Conservation (phyloP, 106 monocot species). For the Gastrodia elata region DNA sequence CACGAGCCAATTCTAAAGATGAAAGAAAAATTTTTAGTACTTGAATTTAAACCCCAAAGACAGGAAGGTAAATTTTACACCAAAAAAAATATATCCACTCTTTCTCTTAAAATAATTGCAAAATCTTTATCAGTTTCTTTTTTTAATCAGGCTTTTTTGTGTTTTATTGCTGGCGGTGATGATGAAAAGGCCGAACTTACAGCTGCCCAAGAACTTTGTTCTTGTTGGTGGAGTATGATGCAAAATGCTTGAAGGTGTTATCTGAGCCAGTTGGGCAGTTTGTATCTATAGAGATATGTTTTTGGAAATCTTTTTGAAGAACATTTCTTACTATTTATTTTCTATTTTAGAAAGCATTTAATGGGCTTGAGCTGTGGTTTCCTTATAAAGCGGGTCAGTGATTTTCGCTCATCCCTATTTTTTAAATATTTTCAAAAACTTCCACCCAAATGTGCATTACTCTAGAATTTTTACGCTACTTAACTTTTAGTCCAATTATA, state of each 20-base stretch:
- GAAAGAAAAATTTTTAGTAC: too few relatives aligned
- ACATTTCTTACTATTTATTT: too few relatives aligned
- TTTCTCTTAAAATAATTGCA: neutral
- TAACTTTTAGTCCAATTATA: too few relatives aligned
- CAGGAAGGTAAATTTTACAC: neutral
- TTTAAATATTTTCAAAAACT: too few relatives aligned
- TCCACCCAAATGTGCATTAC: too few relatives aligned
- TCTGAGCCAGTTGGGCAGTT: neutral
- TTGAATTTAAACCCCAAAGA: too few relatives aligned
- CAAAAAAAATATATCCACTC: neutral
- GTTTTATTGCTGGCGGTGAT: neutral
- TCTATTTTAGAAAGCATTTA: too few relatives aligned
- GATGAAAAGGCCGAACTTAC: conserved; percentile 5
- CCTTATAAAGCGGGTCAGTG: too few relatives aligned
- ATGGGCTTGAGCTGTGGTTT: too few relatives aligned
- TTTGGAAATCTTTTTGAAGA: neutral
- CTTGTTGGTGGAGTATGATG: conserved; percentile 2
- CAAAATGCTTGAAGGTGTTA: neutral
- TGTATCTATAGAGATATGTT: neutral
- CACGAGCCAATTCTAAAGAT: too few relatives aligned
- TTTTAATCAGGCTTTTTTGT: neutral
- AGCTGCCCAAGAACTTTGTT: neutral
- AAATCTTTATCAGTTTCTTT: neutral
- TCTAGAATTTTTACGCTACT: too few relatives aligned
- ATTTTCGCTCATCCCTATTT: too few relatives aligned